A percentile compares a stretch with the other conserved stretches of the same genome.
phyloP scores from a whole-genome alignment of 148 eudicot genomes.

The Nepenthes mirabilis region DNA sequence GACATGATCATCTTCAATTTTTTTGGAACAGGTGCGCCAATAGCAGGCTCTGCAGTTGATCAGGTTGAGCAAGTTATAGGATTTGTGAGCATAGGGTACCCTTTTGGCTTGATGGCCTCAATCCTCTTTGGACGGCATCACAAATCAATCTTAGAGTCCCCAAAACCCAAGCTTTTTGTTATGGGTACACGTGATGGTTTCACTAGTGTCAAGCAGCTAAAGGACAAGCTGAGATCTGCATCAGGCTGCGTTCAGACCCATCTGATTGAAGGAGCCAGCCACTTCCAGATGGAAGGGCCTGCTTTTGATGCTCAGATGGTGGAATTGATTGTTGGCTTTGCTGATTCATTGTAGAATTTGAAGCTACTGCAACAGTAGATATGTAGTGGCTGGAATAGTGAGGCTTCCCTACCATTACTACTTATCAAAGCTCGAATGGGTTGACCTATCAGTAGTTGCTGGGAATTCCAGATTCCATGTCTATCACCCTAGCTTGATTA shows the following conservation, averaged over 20 bases:
- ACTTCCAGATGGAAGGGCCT: constrained; percentile 89
- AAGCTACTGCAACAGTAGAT: not conserved
- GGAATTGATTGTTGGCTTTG: constrained; percentile 40
- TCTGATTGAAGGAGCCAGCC: constrained; percentile 72
- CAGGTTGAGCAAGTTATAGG: constrained; percentile 25
- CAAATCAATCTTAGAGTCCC: constrained; percentile 30
- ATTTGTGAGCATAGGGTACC: constrained; percentile 33
- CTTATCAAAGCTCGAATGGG: no score
- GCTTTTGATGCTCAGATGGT: constrained; percentile 72
- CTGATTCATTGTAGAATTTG: constrained; percentile 28
- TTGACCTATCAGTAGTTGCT: no score
- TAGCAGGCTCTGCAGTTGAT: constrained; percentile 38
- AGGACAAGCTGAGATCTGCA: constrained; percentile 58
- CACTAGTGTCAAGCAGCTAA: constrained; percentile 75
- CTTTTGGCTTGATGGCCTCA: constrained; percentile 26
- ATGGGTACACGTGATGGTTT: constrained; percentile 93
- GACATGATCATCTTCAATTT: not conserved
- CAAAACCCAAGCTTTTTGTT: constrained; percentile 54
- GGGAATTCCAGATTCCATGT: no score
- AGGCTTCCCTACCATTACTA: no score
- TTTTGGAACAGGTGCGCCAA: constrained; percentile 29
- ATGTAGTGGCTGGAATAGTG: no score
- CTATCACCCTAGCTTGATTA: no score
- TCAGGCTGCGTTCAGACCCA: constrained; percentile 61
- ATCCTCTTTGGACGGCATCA: constrained; percentile 40